Evolutionary conservation across 75 land plant genomes (phyloP), one percentile per base, ranked within the genome.

Genomic region (Pseudotsuga menziesii): DNA sequence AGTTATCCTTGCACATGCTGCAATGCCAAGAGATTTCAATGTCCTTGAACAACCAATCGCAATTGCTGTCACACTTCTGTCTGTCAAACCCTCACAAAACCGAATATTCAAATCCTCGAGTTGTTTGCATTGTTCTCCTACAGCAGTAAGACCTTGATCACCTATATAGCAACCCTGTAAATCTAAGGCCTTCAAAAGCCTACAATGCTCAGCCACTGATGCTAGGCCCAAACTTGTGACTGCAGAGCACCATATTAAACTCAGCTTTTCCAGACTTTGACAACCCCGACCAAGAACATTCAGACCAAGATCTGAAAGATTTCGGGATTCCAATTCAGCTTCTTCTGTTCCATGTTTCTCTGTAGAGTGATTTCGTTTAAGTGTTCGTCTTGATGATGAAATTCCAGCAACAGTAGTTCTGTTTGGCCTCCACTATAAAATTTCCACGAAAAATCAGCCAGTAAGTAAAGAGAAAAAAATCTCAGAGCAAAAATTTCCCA

Each of bases 51-150:
- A 89, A 16, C 92, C 89, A 67, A 14, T 26, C 0, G 89, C 89
- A 15, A 95, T 74, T 17, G 84, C 80, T 26, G 78, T 76, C 78
- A 95, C 62, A 72, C 95, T 95, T 16, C 12, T 78, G 66, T 95
- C 98, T 20, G 89, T 89, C 73, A 92, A 78, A 15, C 88, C 90
- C 77, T 95, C 98, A 84, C 98, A 95, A 77, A n/a, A n/a, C n/a
- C n/a, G n/a, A n/a, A n/a, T n/a, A n/a, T n/a, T n/a, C n/a, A n/a
- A n/a, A n/a, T n/a, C n/a, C n/a, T n/a, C n/a, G n/a, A n/a, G n/a
- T n/a, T n/a, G n/a, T n/a, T n/a, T n/a, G n/a, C n/a, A n/a, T n/a
- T n/a, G n/a, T n/a, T n/a, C n/a, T n/a, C n/a, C n/a, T n/a, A n/a
- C n/a, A n/a, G n/a, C n/a, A n/a, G n/a, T n/a, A n/a, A n/a, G n/a